Base-by-base conservation (phyloP, 148 eudicot genomes). In the Pharnaceum exiguum region DNA sequence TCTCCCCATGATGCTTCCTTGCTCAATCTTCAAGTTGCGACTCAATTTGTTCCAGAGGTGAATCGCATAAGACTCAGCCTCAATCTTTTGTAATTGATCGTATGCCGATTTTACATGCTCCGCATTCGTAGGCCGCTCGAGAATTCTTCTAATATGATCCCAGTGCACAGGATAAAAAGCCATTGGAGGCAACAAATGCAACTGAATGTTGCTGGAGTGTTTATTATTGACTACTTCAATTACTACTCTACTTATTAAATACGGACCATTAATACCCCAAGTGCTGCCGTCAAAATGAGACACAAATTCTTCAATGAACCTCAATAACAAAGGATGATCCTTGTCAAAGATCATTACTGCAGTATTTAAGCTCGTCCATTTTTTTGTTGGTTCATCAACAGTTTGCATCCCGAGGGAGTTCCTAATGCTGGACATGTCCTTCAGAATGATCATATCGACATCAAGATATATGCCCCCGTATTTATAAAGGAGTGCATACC, bases 241-340 rank as follows among this genome's bases (percentile, higher is more conserved):
- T 1, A 71, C 76, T 39, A 82, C 87, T 59, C 87, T 65, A 7
- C 84, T 76, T 16, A 82, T 81, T 62, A 82, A 48, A 55, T 82
- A 76, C 0, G 87, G 87, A 5, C 87, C 87, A 37, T 79, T 83
- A 15, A 74, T 67, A 15, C 89, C 89, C 89, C 89, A 83, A 55
- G 22, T 74, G 37, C 60, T 77, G 2, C 89, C 85, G 55, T 83
- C 42, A 43, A 80, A 83, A 53, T 59, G 66, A 3, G 28, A 56
- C 1, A 74, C 76, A 57, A 83, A 83, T 57, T 83, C 89, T 40
- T 71, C 72, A 0, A 83, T 76, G 69, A 83, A 83, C 37, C 55
- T 65, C 52, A 74, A 38, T 15, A 79, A 10, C n/a, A 83, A 70
- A 2, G 74, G 74, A 33, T 79, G 85, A 2, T 55, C 57, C 33